These are phyloP conservation scores for Fusarium dimerum DNA, from an alignment of 2,329 filamentous ascomycete genomes.

Conservation along the genomic window DNA sequence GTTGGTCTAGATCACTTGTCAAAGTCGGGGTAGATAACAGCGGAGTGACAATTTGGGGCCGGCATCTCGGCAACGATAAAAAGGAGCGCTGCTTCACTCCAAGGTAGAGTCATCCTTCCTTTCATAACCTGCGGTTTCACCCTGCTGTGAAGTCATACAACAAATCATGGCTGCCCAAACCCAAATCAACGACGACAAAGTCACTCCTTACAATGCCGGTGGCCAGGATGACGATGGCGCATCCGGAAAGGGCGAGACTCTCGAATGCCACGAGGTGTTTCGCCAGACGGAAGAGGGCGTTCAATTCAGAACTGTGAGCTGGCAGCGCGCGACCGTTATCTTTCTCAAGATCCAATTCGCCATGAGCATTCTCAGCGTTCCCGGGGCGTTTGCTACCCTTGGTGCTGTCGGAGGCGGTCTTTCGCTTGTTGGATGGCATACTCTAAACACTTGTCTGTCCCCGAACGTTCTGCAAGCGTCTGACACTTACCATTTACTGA, in stretches of 20 bases:
- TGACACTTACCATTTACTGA: not conserved
- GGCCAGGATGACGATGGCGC: not conserved
- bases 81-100: not conserved
- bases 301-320: slow-evolving; percentile 36
- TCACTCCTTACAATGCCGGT: not conserved
- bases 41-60: not conserved
- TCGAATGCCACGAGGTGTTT: slow-evolving; percentile 28
- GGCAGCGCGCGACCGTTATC: slow-evolving; percentile 42
- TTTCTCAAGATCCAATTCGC: slow-evolving; percentile 39
- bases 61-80: not conserved
- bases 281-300: slow-evolving; percentile 27
- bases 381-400: slow-evolving; percentile 10
- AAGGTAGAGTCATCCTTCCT: not conserved
- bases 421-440: slow-evolving; percentile 25
- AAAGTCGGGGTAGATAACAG: not conserved
- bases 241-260: not conserved
- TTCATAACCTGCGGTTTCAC: not conserved
- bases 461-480: not conserved
- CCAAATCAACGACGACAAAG: not conserved
- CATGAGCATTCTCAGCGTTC: slow-evolving; percentile 29
- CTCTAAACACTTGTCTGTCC: slow-evolving; percentile 32
- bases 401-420: slow-evolving; percentile 13
- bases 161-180: not conserved
- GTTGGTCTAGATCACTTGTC: not conserved
- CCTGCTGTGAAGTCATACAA: not conserved